Evolutionary conservation across 2,329 filamentous ascomycete species (phyloP).

Genomic region (Intubia oerlemansii): DNA sequence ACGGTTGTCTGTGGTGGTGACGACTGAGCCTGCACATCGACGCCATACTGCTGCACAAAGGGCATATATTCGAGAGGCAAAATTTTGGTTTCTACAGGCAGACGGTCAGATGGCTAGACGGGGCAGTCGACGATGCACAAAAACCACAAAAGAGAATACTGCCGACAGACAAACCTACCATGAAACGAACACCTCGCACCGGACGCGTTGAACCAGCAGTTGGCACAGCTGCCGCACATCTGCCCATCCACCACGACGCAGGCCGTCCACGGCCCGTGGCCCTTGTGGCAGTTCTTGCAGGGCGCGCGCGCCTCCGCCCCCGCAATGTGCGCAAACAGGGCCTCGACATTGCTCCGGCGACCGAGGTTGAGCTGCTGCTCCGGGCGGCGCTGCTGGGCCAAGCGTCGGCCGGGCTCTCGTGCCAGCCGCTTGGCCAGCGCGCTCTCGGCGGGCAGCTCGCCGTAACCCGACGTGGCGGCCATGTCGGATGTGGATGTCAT

Average conservation of each 20-base stretch:
- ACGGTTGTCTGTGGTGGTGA: too few species aligned
- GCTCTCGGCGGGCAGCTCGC: constrained; percentile 26
- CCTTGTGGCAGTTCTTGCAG: constrained; percentile 39
- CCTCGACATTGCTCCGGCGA: constrained; percentile 38
- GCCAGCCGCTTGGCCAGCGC: constrained; percentile 32
- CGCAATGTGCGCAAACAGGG: constrained; percentile 33
- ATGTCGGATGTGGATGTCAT: constrained; percentile 23
- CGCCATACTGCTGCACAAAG: too few species aligned
- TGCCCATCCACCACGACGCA: constrained; percentile 38
- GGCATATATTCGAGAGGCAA: too few species aligned
- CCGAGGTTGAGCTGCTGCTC: constrained; percentile 32
- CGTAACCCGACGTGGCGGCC: constrained; percentile 25
- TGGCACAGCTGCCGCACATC: constrained; percentile 39
- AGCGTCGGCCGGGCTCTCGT: constrained; percentile 24
- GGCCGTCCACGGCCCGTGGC: constrained; percentile 34
- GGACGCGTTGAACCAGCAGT: constrained; percentile 43
- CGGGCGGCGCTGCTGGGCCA: constrained; percentile 28
- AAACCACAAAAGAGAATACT: background rate
- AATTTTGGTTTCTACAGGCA: too few species aligned
- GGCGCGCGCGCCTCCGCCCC: constrained; percentile 24
- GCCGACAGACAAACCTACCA: constrained; percentile 27
- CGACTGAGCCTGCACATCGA: too few species aligned
- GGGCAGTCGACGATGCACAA: background rate
- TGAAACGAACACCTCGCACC: constrained; percentile 38
- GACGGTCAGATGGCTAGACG: too few species aligned